Evolutionary conservation across 495 filamentous ascomycete genomes (phyloP).

Genomic region (Paragyromitra xinjiangensis): DNA sequence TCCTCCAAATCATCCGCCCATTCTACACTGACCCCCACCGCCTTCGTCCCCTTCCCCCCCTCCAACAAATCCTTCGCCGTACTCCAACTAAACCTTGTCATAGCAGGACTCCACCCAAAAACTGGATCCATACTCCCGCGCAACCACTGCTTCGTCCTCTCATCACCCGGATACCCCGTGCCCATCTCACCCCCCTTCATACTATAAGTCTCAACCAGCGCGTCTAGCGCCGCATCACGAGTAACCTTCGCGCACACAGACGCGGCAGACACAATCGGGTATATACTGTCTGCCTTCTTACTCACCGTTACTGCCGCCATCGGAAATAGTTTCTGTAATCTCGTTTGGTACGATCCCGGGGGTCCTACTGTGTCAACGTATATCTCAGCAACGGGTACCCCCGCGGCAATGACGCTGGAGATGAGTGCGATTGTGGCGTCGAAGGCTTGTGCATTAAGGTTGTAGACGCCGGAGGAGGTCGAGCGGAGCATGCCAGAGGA

Average conservation of each 20-base stretch:
- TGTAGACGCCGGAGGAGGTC: conserved; percentile 68
- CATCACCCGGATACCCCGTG: conserved; percentile 91
- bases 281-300: conserved; percentile 94
- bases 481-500: conserved; percentile 61
- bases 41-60: conserved; percentile 59
- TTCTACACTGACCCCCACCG: conserved; percentile 72
- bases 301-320: conserved; percentile 82
- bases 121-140: conserved; percentile 86
- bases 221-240: conserved; percentile 84
- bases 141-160: conserved; percentile 80
- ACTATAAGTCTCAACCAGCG: conserved; percentile 63
- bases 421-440: conserved; percentile 93
- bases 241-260: conserved; percentile 97
- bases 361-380: conserved; percentile 95
- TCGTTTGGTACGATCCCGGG: conserved; percentile 81
- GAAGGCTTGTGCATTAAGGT: conserved; percentile 97
- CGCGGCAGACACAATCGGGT: conserved; percentile 92
- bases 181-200: conserved; percentile 70
- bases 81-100: conserved; percentile 94
- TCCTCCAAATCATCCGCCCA: conserved; percentile 84
- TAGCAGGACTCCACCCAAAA: conserved; percentile 87
- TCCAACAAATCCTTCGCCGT: conserved; percentile 95
- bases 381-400: conserved; percentile 84
- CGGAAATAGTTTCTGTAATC: conserved; percentile 84
- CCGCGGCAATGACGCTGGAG: conserved; percentile 72